Evolutionary conservation across 768 basidiomycete genomes (phyloP).

Genomic region (Suillus placidus): DNA sequence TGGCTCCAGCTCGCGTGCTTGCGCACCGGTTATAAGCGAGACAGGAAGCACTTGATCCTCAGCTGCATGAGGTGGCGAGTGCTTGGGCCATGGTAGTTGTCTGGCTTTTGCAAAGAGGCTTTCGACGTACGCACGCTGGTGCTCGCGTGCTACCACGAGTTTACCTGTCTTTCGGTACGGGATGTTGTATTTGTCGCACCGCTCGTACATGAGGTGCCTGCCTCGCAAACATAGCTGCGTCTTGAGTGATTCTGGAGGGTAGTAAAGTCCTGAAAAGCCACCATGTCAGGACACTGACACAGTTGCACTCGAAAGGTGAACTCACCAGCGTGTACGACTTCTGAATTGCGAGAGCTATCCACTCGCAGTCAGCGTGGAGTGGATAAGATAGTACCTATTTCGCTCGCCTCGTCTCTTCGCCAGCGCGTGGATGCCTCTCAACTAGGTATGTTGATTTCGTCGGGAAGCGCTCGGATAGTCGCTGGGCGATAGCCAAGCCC

Average conservation of each 20-base stretch:
- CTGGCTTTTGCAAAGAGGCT: constrained; percentile 65
- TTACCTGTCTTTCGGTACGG: constrained; percentile 80
- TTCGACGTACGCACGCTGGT: constrained; percentile 73
- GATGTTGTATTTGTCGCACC: constrained; percentile 64
- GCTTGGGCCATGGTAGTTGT: constrained; percentile 52
- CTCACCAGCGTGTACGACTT: constrained; percentile 89
- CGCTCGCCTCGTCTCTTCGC: constrained; percentile 83
- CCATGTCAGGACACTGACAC: not conserved
- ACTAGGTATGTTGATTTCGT: constrained; percentile 76
- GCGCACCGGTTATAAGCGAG: constrained; percentile 63
- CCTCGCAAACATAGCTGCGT: constrained; percentile 86
- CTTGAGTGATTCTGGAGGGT: constrained; percentile 82
- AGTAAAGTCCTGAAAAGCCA: constrained; percentile 67
- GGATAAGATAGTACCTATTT: not conserved
- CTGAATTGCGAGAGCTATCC: constrained; percentile 85
- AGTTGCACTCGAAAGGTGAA: not conserved
- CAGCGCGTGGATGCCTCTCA: constrained; percentile 73
- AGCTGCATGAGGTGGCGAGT: constrained; percentile 32
- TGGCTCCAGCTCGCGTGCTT: constrained; percentile 79
- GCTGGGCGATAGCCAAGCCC: constrained; percentile 84
- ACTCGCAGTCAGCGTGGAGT: constrained; percentile 4
- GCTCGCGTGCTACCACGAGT: constrained; percentile 77
- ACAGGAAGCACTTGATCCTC: constrained; percentile 56
- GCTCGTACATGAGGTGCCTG: constrained; percentile 78
- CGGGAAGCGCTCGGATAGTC: constrained; percentile 64